phyloP scores from a whole-genome alignment of 805 yeast species.

The Wickerhamomyces bisporus region DNA sequence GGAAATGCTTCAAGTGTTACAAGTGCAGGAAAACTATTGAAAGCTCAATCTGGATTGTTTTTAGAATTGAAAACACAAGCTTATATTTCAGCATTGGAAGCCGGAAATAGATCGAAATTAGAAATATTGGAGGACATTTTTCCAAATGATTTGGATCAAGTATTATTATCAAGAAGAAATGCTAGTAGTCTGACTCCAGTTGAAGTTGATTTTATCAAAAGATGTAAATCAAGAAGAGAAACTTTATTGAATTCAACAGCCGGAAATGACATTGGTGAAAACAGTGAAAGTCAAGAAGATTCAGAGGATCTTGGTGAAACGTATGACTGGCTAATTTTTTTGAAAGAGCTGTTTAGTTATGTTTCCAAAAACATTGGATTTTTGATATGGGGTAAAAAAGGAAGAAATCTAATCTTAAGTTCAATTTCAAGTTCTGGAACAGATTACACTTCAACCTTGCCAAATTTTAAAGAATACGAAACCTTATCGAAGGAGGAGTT shows the following conservation, averaged over 20 bases:
- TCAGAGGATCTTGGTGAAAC: constrained; percentile 51
- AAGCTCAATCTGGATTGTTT: constrained; percentile 73
- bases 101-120: constrained; percentile 50
- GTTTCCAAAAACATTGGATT: constrained; percentile 69
- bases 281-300: too few species aligned
- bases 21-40: constrained; percentile 51
- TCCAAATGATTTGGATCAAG: constrained; percentile 52
- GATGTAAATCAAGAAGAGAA: constrained; percentile 69
- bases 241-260: constrained; percentile 42
- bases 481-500: constrained; percentile 20
- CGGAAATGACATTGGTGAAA: constrained; percentile 23
- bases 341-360: constrained; percentile 74
- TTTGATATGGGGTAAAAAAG: constrained; percentile 63
- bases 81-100: constrained; percentile 78
- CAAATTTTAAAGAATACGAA: constrained; percentile 1
- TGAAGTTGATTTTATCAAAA: constrained; percentile 70
- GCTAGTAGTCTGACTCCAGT: constrained; percentile 52
- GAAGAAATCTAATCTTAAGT: constrained; percentile 22
- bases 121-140: constrained; percentile 73
- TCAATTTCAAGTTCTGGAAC: constrained; percentile 6
- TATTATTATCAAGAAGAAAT: constrained; percentile 33
- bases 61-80: constrained; percentile 94
- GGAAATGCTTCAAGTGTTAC: constrained; percentile 12
- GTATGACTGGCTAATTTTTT: constrained; percentile 82
- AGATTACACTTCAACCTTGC: not conserved